These are phyloP conservation scores for Podaxis sp. DNA, from an alignment of 768 basidiomycete genomes.

Conservation along the genomic window DNA sequence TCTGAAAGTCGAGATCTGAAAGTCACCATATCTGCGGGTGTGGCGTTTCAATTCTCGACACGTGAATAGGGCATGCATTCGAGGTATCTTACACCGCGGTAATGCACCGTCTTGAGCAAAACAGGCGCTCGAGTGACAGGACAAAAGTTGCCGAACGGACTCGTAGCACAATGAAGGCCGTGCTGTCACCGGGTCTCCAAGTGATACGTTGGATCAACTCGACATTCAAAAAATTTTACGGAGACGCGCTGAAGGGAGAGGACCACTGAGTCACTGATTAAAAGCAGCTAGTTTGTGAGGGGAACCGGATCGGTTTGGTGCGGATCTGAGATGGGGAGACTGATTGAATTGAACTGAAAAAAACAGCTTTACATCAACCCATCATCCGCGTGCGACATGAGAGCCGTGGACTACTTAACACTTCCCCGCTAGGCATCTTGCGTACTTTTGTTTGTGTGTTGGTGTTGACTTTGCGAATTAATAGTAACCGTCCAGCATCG, in stretches of 20 bases:
- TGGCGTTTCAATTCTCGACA: conserved; percentile 16
- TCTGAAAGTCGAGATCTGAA: not conserved
- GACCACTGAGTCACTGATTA: conserved; percentile 9
- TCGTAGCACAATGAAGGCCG: not conserved
- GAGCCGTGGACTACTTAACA: not conserved
- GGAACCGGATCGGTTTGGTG: conserved; percentile 11
- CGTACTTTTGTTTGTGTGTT: not conserved
- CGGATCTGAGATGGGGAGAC: conserved; percentile 11
- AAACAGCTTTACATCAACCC: not conserved
- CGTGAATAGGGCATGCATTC: conserved; percentile 16
- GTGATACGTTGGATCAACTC: not conserved
- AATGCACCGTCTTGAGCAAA: not conserved
- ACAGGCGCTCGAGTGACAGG: not conserved
- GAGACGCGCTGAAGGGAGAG: not conserved
- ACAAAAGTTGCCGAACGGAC: not conserved
- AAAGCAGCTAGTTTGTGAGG: not conserved
- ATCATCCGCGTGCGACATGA: not conserved
- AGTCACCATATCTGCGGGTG: conserved; percentile 11
- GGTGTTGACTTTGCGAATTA: not conserved
- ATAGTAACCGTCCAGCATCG: not conserved
- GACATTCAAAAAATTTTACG: conserved; percentile 5
- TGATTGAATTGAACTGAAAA: conserved; percentile 3
- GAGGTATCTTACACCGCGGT: conserved; percentile 5
- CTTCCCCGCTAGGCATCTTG: not conserved
- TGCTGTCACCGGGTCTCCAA: conserved; percentile 5